Conservation (phyloP, 495 filamentous ascomycete genomes). For the Melanomma pulvis-pyrius region DNA sequence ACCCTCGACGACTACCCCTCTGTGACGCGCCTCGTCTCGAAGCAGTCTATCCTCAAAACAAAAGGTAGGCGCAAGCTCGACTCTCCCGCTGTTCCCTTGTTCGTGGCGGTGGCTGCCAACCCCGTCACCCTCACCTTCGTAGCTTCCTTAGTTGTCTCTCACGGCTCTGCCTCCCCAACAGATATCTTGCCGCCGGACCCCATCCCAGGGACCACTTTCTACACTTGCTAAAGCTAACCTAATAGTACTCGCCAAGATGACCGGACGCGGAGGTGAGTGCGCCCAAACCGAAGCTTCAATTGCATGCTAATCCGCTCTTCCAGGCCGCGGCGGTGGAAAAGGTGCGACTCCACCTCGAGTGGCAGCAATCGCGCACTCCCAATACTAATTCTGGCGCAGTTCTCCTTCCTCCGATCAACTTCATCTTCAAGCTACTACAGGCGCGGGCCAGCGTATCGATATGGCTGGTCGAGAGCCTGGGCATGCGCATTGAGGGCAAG, state of each 20-base stretch:
- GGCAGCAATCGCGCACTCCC: background rate
- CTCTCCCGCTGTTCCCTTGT: background rate
- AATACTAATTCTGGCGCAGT: slow-evolving; percentile 61
- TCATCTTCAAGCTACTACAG: slow-evolving; percentile 96
- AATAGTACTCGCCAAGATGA: slow-evolving; percentile 19
- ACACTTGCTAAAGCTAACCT: too few relatives aligned
- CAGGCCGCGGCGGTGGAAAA: slow-evolving; percentile 29
- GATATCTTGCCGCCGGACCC: too few relatives aligned
- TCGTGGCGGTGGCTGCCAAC: too few relatives aligned
- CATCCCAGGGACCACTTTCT: too few relatives aligned
- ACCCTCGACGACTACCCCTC: background rate
- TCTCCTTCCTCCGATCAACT: slow-evolving; percentile 94
- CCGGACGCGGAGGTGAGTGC: slow-evolving; percentile 30
- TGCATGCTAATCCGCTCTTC: slow-evolving; percentile 5
- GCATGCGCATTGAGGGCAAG: slow-evolving; percentile 90
- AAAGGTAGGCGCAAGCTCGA: too few relatives aligned
- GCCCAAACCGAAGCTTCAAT: background rate
- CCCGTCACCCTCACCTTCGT: too few relatives aligned
- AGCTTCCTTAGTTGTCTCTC: too few relatives aligned
- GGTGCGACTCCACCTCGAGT: slow-evolving; percentile 1
- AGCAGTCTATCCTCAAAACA: too few relatives aligned
- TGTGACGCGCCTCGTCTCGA: too few relatives aligned
- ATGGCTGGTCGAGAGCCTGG: slow-evolving; percentile 95
- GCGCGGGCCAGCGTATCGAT: slow-evolving; percentile 84
- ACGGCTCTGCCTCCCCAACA: too few relatives aligned